Evolutionary conservation across 129 eudicot genomes (phyloP).

Genomic region (Flaveria brownii): DNA sequence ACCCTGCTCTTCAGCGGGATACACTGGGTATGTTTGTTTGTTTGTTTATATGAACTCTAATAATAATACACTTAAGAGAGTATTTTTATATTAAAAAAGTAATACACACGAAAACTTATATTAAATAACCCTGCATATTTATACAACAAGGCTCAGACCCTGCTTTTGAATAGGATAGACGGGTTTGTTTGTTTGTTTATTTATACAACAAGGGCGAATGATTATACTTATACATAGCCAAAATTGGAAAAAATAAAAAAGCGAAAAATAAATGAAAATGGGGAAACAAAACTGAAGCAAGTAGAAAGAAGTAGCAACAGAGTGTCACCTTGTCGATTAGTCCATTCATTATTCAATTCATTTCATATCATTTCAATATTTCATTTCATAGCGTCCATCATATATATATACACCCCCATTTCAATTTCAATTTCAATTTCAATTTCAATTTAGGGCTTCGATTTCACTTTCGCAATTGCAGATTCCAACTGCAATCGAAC

Average conservation of each 20-base stretch:
- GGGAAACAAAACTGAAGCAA: conserved; percentile 27
- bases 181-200: too few species aligned
- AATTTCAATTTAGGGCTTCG: conserved; percentile 14
- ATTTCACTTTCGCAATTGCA: too few species aligned
- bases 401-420: too few species aligned
- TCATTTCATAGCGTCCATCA: neutral
- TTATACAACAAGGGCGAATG: too few species aligned
- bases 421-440: neutral
- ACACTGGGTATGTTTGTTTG: too few species aligned
- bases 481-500: too few species aligned
- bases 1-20: too few species aligned
- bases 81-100: neutral
- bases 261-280: conserved; percentile 14
- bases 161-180: too few species aligned
- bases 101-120: neutral
- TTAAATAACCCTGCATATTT: neutral
- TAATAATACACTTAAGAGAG: too few species aligned
- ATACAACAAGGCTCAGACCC: neutral
- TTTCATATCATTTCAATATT: neutral
- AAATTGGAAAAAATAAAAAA: neutral
- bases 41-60: too few species aligned
- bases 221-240: neutral
- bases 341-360: conserved; percentile 9
- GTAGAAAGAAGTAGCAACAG: conserved; percentile 10
- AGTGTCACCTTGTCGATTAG: conserved; percentile 35